Percentiles rank a stretch among this genome's conserved stretches.
Evolutionary conservation across 1,284 basidiomycete genomes (phyloP).

Genomic region (Paramarasmius palmivorus): DNA sequence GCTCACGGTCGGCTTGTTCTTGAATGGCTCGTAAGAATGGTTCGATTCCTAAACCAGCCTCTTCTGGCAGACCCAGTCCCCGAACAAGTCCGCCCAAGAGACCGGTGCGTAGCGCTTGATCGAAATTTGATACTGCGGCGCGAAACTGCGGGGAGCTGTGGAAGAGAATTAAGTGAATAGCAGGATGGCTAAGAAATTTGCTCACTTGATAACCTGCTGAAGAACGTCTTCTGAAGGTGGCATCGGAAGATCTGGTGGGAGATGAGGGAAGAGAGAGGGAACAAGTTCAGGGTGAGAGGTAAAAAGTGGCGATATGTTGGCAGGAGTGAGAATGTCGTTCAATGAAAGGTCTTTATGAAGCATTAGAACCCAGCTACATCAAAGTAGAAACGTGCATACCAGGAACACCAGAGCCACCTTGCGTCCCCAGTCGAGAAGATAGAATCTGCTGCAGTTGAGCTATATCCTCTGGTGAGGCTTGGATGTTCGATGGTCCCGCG

Average conservation of each 20-base stretch:
- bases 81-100: slow-evolving; percentile 69
- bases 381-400: slow-evolving; percentile 13
- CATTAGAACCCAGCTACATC: slow-evolving; percentile 9
- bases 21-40: slow-evolving; percentile 75
- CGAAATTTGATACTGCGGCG: slow-evolving; percentile 64
- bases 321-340: slow-evolving; percentile 72
- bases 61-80: slow-evolving; percentile 75
- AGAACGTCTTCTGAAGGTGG: slow-evolving; percentile 66
- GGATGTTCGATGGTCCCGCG: slow-evolving; percentile 20
- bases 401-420: slow-evolving; percentile 11
- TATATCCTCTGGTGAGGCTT: slow-evolving; percentile 56
- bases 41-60: slow-evolving; percentile 70
- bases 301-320: slow-evolving; percentile 69
- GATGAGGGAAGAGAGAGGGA: slow-evolving; percentile 69
- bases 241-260: slow-evolving; percentile 70
- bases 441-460: slow-evolving; percentile 49
- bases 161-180: slow-evolving; percentile 3
- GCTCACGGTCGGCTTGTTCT: slow-evolving; percentile 65
- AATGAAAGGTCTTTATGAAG: slow-evolving; percentile 56
- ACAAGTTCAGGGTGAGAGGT: slow-evolving; percentile 64
- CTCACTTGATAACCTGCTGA: slow-evolving; percentile 45
- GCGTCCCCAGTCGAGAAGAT: slow-evolving; percentile 28
- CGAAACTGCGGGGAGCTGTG: slow-evolving; percentile 56
- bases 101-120: slow-evolving; percentile 77
- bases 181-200: not conserved